phyloP scores from a whole-genome alignment of 1,139 yeast genomes.

The Wickerhamiella pararugosa region DNA sequence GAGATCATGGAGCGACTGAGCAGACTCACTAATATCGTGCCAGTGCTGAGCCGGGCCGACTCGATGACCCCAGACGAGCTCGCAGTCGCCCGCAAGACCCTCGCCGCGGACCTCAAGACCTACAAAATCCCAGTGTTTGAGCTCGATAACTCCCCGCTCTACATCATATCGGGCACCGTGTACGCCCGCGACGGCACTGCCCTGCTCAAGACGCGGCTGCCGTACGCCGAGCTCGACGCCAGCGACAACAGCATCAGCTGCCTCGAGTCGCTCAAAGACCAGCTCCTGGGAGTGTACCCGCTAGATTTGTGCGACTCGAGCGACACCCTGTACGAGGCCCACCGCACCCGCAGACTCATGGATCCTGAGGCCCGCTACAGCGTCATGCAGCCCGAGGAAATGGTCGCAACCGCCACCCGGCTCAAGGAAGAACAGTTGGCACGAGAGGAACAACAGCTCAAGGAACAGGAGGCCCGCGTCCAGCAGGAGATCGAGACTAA shows the following conservation, averaged over 20 bases:
- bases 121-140: slow-evolving; percentile 75
- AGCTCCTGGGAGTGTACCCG: slow-evolving; percentile 68
- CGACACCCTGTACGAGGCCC: slow-evolving; percentile 80
- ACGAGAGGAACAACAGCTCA: slow-evolving; percentile 23
- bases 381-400: slow-evolving; percentile 26
- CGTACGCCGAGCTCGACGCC: slow-evolving; percentile 87
- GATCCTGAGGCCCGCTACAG: slow-evolving; percentile 24
- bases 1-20: slow-evolving; percentile 68
- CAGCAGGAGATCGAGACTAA: slow-evolving; percentile 78
- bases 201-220: slow-evolving; percentile 58
- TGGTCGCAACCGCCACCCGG: slow-evolving; percentile 27
- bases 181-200: slow-evolving; percentile 16
- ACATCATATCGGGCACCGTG: slow-evolving; percentile 35
- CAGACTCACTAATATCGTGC: slow-evolving; percentile 85
- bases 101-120: slow-evolving; percentile 58
- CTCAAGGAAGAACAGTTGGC: slow-evolving; percentile 30
- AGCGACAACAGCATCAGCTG: slow-evolving; percentile 73
- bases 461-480: slow-evolving; percentile 45
- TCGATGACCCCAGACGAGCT: slow-evolving; percentile 63
- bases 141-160: slow-evolving; percentile 56
- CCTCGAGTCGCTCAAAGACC: slow-evolving; percentile 60
- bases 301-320: slow-evolving; percentile 87
- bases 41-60: slow-evolving; percentile 80
- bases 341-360: slow-evolving; percentile 80
- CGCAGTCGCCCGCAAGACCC: slow-evolving; percentile 48